Conservation (phyloP, 2,329 filamentous ascomycete species). For the Xylariaceae sp. region DNA sequence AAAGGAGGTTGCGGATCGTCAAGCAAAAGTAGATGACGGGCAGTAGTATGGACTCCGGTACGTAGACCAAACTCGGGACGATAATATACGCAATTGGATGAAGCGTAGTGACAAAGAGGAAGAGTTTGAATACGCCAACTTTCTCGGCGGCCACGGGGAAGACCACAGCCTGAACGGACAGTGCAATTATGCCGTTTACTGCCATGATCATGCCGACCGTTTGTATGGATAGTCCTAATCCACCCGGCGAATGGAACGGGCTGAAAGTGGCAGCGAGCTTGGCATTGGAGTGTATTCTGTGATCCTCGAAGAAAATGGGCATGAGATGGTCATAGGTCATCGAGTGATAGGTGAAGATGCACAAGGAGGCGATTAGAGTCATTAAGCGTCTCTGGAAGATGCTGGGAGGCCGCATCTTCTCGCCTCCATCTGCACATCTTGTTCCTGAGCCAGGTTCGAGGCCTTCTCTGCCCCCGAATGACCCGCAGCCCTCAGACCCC, state of each 20-base stretch:
- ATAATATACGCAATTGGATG: constrained; percentile 57
- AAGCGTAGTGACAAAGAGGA: constrained; percentile 52
- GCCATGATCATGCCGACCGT: constrained; percentile 58
- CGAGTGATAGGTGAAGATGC: constrained; percentile 88
- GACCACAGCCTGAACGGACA: constrained; percentile 54
- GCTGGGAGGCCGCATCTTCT: constrained; percentile 35
- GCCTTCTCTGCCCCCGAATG: constrained; percentile 46
- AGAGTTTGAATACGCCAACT: constrained; percentile 55
- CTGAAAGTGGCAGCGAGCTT: constrained; percentile 32
- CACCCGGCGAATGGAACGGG: constrained; percentile 54
- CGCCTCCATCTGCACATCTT: constrained; percentile 25
- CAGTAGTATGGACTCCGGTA: constrained; percentile 47
- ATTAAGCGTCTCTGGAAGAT: constrained; percentile 59
- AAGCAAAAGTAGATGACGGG: constrained; percentile 55
- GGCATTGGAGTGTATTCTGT: constrained; percentile 42
- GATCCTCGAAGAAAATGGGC: constrained; percentile 88
- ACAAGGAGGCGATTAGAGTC: constrained; percentile 73
- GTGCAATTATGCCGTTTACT: constrained; percentile 52
- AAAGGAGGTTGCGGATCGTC: constrained; percentile 53
- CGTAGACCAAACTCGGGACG: constrained; percentile 52
- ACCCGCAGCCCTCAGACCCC: constrained; percentile 73
- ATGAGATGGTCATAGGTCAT: constrained; percentile 93
- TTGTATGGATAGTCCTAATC: constrained; percentile 57
- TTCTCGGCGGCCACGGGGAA: constrained; percentile 56
- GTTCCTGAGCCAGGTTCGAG: constrained; percentile 45